Percentiles rank a stretch among this genome's conserved stretches.
Evolutionary conservation across 2,329 filamentous ascomycete species (phyloP).

Genomic region (Xylariaceae sp.): DNA sequence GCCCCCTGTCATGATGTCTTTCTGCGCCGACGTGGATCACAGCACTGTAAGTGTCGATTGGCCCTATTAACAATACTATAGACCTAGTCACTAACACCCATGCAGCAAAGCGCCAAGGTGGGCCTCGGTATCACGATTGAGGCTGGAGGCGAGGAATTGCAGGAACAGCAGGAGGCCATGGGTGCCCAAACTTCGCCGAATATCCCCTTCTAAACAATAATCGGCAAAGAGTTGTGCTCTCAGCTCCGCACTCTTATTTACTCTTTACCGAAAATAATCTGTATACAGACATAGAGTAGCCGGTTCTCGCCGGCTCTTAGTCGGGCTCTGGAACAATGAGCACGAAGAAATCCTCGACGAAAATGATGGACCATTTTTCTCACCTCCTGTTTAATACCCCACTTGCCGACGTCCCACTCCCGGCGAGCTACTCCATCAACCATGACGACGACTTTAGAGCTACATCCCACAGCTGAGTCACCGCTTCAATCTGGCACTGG

Average conservation of each 20-base stretch:
- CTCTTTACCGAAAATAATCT: slow-evolving; percentile 17
- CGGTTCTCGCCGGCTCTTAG: background rate
- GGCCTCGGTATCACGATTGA: slow-evolving; percentile 92
- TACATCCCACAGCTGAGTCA: slow-evolving; percentile 9
- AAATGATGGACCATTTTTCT: slow-evolving; percentile 8
- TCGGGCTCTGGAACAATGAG: slow-evolving; percentile 2
- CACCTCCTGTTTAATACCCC: slow-evolving; percentile 16
- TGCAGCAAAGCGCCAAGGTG: slow-evolving; percentile 87
- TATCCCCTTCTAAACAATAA: slow-evolving; percentile 57
- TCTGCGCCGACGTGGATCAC: slow-evolving; percentile 95
- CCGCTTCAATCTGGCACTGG: slow-evolving; percentile 6
- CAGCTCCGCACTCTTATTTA: slow-evolving; percentile 24
- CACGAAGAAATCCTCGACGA: slow-evolving; percentile 4
- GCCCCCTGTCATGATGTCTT: slow-evolving; percentile 85
- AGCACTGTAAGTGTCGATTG: slow-evolving; percentile 64
- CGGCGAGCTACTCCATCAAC: slow-evolving; percentile 6
- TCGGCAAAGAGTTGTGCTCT: slow-evolving; percentile 16
- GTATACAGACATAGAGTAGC: background rate
- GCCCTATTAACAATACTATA: no score
- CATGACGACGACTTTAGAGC: slow-evolving; percentile 10
- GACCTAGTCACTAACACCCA: slow-evolving; percentile 12
- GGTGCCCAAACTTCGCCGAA: slow-evolving; percentile 50
- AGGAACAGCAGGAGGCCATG: slow-evolving; percentile 70
- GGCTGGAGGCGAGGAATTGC: slow-evolving; percentile 75
- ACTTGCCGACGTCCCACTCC: slow-evolving; percentile 6